Base-by-base conservation (phyloP, 352 stramenopile genomes). In the Phytophthora pistaciae region DNA sequence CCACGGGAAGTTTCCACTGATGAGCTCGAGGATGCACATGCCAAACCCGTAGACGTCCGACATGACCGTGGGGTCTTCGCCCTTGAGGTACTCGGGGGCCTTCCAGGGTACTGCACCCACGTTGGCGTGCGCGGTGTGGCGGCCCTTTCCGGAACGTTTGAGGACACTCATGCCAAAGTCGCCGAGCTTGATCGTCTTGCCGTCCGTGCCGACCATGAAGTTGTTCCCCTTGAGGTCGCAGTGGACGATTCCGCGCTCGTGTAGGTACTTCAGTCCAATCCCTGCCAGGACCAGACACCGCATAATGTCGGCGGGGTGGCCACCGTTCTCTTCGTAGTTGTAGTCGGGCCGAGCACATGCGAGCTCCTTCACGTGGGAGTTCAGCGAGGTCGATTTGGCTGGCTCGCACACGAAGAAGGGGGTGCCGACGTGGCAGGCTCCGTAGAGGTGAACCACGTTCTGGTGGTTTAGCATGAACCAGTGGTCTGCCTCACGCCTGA, bases 181-280 rank as follows among this genome's bases (percentile, higher is more conserved):
- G 13, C 60, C 71, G 18, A 80, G 38, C n/a, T 80, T 80, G 49
- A 74, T 73, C 7, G 66, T 78, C 25, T 75, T 78, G 18, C 61
- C 57, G 23, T 78, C 70, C 20, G 60, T 75, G 14, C 74, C 61
- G 5, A 80, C 67, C 60, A 80, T 65, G 36, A 80, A 72, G 20
- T 75, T 80, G 54, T 80, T 77, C 4, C 68, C 59, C 31, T 83
- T 85, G 8, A 85, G 40, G 55, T 85, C 76, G 36, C 70, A 74
- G 25, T 85, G 78, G 25, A 85, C 64, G 25, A 83, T 74, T 0
- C 49, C 54, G 23, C 64, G 64, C 14, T 65, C 52, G n/a, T 85
- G 78, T 3, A 85, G 52, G 23, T 81, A 83, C 31, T 76, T 68
- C 1, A 85, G 49, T 0, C 78, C 78, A 13, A 83, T 60, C 0